phyloP scores from a whole-genome alignment of 2,329 filamentous ascomycete species.

The Monilinia polystroma region DNA sequence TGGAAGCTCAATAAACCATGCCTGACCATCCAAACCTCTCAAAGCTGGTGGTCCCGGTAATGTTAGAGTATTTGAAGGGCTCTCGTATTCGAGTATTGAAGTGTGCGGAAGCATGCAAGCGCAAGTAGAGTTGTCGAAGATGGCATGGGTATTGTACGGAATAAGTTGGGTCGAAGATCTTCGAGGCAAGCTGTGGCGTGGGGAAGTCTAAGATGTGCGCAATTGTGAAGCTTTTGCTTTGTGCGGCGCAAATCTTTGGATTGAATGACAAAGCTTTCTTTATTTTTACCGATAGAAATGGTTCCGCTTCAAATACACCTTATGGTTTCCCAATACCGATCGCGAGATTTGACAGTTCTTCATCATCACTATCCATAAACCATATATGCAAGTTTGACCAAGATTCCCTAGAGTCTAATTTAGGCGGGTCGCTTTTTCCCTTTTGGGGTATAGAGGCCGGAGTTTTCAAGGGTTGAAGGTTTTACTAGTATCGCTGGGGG shows the following conservation, averaged over 20 bases:
- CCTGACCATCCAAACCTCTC: slow-evolving; percentile 22
- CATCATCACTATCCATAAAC: slow-evolving; percentile 36
- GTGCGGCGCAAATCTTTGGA: slow-evolving; percentile 15
- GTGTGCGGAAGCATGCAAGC: slow-evolving; percentile 21
- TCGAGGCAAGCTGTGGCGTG: slow-evolving; percentile 20
- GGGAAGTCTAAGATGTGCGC: slow-evolving; percentile 23
- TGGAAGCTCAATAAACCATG: slow-evolving; percentile 33
- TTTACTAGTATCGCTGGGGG: slow-evolving; percentile 12
- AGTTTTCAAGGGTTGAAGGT: slow-evolving; percentile 13
- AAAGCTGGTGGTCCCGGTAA: slow-evolving; percentile 12
- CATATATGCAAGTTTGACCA: slow-evolving; percentile 21
- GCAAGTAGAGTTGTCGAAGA: slow-evolving; percentile 17
- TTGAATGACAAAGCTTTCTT: slow-evolving; percentile 19
- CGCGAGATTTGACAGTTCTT: slow-evolving; percentile 34
- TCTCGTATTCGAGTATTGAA: slow-evolving; percentile 18
- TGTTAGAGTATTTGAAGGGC: slow-evolving; percentile 8
- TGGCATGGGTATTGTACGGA: slow-evolving; percentile 20
- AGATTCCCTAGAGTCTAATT: slow-evolving; percentile 18
- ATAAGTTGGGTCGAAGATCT: slow-evolving; percentile 15
- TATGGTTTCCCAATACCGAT: slow-evolving; percentile 36
- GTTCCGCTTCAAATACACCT: slow-evolving; percentile 28
- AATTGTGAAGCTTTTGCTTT: slow-evolving; percentile 24
- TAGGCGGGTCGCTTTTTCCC: slow-evolving; percentile 21
- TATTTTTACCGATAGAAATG: slow-evolving; percentile 17
- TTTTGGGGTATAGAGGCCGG: slow-evolving; percentile 18